Evolutionary conservation across 2,329 filamentous ascomycete species (phyloP).

Genomic region (Orbilia quercus): DNA sequence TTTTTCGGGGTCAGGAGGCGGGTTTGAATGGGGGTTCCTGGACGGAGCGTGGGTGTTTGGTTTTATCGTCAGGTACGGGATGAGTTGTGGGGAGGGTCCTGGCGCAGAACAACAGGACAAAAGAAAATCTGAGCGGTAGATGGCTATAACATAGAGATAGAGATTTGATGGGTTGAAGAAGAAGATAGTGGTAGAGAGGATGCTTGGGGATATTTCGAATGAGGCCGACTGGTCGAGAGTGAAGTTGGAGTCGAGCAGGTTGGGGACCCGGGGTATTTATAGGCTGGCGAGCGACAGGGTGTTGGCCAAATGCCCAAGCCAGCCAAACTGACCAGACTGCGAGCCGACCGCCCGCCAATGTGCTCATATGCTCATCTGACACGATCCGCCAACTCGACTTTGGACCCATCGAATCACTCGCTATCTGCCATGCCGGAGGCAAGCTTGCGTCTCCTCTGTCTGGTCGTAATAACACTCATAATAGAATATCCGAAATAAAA

Average conservation of each 20-base stretch:
- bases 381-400: constrained; percentile 7
- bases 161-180: not conserved
- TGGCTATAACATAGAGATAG: constrained; percentile 5
- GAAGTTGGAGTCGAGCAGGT: constrained; percentile 46
- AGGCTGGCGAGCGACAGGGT: constrained; percentile 48
- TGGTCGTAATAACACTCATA: too few relatives aligned
- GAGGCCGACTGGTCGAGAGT: constrained; percentile 24
- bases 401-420: not conserved
- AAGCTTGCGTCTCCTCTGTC: too few relatives aligned
- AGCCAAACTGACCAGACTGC: constrained; percentile 15
- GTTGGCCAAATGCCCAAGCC: constrained; percentile 30
- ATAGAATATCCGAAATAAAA: too few relatives aligned
- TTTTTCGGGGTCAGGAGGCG: constrained; percentile 18
- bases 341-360: too few relatives aligned
- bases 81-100: constrained; percentile 39
- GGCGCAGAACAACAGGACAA: constrained; percentile 45
- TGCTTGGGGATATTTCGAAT: not conserved
- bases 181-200: not conserved
- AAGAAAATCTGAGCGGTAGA: not conserved
- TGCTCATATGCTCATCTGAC: constrained; percentile 55
- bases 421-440: not conserved
- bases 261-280: constrained; percentile 56
- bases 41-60: constrained; percentile 27
- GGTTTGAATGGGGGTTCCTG: constrained; percentile 32
- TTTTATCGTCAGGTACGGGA: constrained; percentile 51